These are phyloP conservation scores for Ajuga chamaepitys DNA, from an alignment of 257 asterid genomes.

Conservation along the genomic window DNA sequence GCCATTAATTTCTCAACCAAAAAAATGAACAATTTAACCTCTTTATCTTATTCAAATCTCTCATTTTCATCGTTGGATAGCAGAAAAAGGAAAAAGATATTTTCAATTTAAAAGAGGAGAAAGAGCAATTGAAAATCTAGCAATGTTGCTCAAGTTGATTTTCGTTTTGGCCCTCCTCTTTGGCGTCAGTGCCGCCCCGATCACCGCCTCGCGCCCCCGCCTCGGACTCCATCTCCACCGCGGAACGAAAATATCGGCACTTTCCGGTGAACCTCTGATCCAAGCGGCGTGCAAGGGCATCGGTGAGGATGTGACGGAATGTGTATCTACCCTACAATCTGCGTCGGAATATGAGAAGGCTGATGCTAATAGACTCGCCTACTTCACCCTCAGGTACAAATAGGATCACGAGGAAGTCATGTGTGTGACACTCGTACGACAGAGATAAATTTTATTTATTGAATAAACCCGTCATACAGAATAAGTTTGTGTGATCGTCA, in stretches of 20 bases:
- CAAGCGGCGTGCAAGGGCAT: conserved; percentile 33
- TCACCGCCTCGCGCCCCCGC: conserved; percentile 9
- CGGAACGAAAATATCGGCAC: background rate
- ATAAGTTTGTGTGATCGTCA: too few species aligned
- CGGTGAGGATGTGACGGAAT: conserved; percentile 16
- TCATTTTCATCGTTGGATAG: background rate
- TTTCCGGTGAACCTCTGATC: conserved; percentile 25
- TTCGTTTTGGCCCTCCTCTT: conserved; percentile 26
- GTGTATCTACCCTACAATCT: conserved; percentile 20
- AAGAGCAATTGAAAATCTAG: background rate
- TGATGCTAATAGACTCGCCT: conserved; percentile 25
- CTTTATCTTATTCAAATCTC: background rate
- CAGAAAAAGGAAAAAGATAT: background rate
- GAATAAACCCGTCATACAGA: too few species aligned
- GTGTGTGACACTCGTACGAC: too few species aligned
- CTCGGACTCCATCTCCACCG: background rate
- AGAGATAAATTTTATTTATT: too few species aligned
- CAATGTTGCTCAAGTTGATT: conserved; percentile 22
- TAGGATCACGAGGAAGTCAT: too few species aligned
- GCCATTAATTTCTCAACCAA: background rate
- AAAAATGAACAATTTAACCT: background rate
- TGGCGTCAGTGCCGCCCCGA: conserved; percentile 11
- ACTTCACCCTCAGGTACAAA: conserved; percentile 30
- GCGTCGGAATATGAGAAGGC: conserved; percentile 24
- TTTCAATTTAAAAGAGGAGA: background rate